Base-by-base conservation (phyloP, 2,329 filamentous ascomycete species). In the Fusarium tjaetaba region DNA sequence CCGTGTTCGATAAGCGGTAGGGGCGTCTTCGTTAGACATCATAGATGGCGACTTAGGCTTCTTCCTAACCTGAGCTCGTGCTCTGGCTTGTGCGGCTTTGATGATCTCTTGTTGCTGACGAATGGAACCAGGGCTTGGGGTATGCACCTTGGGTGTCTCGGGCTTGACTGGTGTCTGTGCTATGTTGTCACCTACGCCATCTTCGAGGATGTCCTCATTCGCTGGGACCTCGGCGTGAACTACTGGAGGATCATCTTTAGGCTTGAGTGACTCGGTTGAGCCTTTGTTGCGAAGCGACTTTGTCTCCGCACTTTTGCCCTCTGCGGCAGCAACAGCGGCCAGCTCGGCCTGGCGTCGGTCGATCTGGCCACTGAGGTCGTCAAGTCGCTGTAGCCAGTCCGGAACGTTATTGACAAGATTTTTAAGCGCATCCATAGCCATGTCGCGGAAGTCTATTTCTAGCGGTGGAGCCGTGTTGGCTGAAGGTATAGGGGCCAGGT, bases 1-100 rank as follows among this genome's bases (percentile, higher is more conserved):
- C 73, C 92, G 89, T 7, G 90, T 91, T 61, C 93, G 90, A 80
- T 92, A 93, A 70, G 90, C 89, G 16, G 85, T 81, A 2, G 85
- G 80, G 5, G 83, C 80, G 16, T 88, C 86, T 42, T 84, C 84
- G 41, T 82, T 84, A 46, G 87, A 89, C 57, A 86, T 75, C 74
- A 89, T 82, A 0, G 88, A 90, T 30, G 87, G 83, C 18, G 86
- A 85, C 60, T 87, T 85, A 59, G 85, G 84, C 53, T 85, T 85
- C 76, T 86, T 88, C 73, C 85, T 87, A 28, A 86, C 79, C 11
- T 85, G 85, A 9, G 85, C 85, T 32, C 85, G 83, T 22, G 85
- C 86, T 26, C 84, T 68, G 43, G 72, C 53, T 52, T 77, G 75
- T 22, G 86, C 86, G 11, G 84, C 80, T 15, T 83, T 83, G 65